phyloP scores from a whole-genome alignment of 306 rosid genomes.

The Glycyrrhiza uralensis region DNA sequence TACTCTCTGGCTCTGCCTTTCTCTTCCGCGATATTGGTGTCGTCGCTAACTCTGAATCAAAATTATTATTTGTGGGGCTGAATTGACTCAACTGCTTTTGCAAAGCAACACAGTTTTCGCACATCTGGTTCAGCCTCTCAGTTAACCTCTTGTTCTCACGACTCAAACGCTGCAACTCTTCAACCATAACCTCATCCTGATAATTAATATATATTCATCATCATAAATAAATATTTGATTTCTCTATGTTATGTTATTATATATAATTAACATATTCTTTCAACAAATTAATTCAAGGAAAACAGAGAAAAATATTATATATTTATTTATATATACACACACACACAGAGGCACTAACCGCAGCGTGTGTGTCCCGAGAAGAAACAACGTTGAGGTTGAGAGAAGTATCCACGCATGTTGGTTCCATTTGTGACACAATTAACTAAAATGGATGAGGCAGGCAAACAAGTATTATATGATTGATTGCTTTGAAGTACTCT shows the following conservation, averaged over 20 bases:
- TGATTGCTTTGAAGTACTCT: background rate
- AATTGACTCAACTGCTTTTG: constrained; percentile 34
- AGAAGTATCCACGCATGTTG: constrained; percentile 44
- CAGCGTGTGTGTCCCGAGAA: background rate
- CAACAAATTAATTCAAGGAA: too few relatives aligned
- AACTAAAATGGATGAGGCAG: background rate
- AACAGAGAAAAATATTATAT: too few relatives aligned
- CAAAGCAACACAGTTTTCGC: constrained; percentile 45
- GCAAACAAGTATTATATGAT: background rate
- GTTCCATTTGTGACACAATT: constrained; percentile 24
- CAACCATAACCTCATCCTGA: constrained; percentile 29
- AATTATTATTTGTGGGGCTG: background rate
- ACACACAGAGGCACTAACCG: too few relatives aligned
- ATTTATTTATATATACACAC: too few relatives aligned
- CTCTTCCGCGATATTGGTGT: constrained; percentile 44
- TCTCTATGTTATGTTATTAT: too few relatives aligned
- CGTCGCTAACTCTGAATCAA: constrained; percentile 11
- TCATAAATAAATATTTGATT: too few relatives aligned
- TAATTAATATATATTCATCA: too few relatives aligned
- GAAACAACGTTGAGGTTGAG: constrained; percentile 59
- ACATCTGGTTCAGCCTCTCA: constrained; percentile 39
- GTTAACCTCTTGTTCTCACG: constrained; percentile 63
- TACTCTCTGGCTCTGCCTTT: constrained; percentile 44
- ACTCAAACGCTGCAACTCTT: constrained; percentile 52
- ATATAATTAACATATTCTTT: too few relatives aligned